Conservation (phyloP, 805 yeast genomes). For the Zygoascus flipseniorum region DNA sequence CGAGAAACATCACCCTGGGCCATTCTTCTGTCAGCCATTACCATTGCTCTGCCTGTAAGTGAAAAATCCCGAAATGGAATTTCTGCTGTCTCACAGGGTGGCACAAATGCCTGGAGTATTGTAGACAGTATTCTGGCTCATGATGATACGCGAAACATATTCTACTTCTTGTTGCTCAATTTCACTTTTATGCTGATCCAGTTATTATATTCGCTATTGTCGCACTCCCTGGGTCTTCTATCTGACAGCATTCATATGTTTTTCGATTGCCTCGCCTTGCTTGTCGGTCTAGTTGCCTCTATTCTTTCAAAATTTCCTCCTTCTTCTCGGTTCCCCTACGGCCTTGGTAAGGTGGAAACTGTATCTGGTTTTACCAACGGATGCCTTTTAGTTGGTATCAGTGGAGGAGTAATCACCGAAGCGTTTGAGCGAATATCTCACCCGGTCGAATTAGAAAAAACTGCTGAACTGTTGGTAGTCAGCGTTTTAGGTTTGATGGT, state of each 20-base stretch:
- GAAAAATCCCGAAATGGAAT: neutral
- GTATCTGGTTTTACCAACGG: conserved; percentile 96
- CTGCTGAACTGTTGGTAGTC: conserved; percentile 78
- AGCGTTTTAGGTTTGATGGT: conserved; percentile 79
- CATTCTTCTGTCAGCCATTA: conserved; percentile 10
- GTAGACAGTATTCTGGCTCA: conserved; percentile 36
- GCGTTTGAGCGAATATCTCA: conserved; percentile 71
- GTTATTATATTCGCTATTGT: conserved; percentile 80
- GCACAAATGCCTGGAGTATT: conserved; percentile 16
- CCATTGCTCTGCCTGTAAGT: conserved; percentile 15
- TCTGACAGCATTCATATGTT: conserved; percentile 97
- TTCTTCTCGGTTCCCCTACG: conserved; percentile 74
- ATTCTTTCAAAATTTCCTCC: conserved; percentile 51
- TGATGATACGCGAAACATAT: conserved; percentile 78
- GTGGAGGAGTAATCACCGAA: conserved; percentile 79
- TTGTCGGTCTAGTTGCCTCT: conserved; percentile 85
- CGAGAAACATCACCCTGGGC: conserved; percentile 8
- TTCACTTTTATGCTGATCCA: conserved; percentile 93
- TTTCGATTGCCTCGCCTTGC: conserved; percentile 82
- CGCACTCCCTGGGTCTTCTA: conserved; percentile 82
- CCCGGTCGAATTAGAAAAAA: conserved; percentile 71
- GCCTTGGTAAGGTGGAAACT: conserved; percentile 76
- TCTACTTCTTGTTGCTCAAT: conserved; percentile 76
- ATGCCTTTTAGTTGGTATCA: conserved; percentile 76
- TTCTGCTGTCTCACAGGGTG: neutral